Evolutionary conservation across 1,139 yeast species (phyloP).

Genomic region (Nakaseomyces bracarensis): DNA sequence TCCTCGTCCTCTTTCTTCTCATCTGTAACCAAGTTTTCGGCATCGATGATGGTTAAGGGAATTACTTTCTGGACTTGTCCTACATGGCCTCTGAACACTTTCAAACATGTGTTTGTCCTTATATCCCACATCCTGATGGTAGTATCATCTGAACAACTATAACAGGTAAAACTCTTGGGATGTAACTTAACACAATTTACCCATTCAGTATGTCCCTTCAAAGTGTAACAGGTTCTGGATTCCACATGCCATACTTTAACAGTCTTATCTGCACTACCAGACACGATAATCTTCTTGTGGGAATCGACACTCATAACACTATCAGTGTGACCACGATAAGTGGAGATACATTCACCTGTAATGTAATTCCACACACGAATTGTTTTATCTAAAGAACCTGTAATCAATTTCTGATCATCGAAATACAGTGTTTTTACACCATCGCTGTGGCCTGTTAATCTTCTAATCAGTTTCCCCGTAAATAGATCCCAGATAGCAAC

Average conservation of each 20-base stretch:
- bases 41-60: constrained; percentile 54
- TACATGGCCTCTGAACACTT: constrained; percentile 54
- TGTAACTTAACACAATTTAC: constrained; percentile 86
- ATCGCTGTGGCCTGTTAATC: constrained; percentile 73
- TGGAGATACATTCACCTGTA: constrained; percentile 88
- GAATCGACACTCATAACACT: constrained; percentile 66
- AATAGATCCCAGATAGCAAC: constrained; percentile 84
- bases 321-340: constrained; percentile 87
- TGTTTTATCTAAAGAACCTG: constrained; percentile 87
- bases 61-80: constrained; percentile 88
- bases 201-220: constrained; percentile 89
- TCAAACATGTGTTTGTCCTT: constrained; percentile 65
- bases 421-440: constrained; percentile 80
- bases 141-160: constrained; percentile 85
- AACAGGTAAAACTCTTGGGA: constrained; percentile 65
- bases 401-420: constrained; percentile 79
- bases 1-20: constrained; percentile 19
- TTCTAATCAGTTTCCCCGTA: constrained; percentile 67
- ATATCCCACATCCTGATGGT: constrained; percentile 95
- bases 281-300: constrained; percentile 74
- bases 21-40: constrained; percentile 35
- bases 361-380: constrained; percentile 94
- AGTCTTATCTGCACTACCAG: constrained; percentile 88
- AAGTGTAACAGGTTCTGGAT: constrained; percentile 81
- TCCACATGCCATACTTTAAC: constrained; percentile 96